Evolutionary conservation across 2,329 filamentous ascomycete species (phyloP).

Genomic region (Neobulgaria alba): DNA sequence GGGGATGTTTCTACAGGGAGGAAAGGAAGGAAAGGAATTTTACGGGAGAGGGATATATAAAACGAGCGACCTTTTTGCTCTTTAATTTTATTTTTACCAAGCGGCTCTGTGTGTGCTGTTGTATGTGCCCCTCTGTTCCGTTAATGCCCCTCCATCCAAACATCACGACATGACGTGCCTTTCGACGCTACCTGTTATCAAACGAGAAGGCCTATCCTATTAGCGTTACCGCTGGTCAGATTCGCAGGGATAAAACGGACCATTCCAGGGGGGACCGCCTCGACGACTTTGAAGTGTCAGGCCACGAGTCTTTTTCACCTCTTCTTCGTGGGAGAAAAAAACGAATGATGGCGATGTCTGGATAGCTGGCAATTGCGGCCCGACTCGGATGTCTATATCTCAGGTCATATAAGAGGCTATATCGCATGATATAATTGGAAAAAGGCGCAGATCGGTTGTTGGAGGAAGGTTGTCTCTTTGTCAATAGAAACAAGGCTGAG

Average conservation of each 20-base stretch:
- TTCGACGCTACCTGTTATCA: conserved; percentile 9
- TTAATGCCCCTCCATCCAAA: conserved; percentile 6
- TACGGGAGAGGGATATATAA: not conserved
- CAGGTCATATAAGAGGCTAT: not conserved
- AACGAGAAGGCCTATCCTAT: conserved; percentile 9
- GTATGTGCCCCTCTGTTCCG: conserved; percentile 4
- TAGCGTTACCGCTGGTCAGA: not conserved
- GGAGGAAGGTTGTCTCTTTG: not conserved
- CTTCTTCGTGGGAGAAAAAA: not conserved
- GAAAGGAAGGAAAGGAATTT: not conserved
- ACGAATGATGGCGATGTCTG: not conserved
- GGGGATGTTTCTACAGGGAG: not conserved
- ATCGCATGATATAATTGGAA: not conserved
- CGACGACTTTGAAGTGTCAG: not conserved
- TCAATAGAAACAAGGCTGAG: conserved; percentile 7
- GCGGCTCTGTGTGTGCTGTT: not conserved
- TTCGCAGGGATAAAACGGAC: conserved; percentile 3
- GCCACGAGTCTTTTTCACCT: conserved; percentile 2
- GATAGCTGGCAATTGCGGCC: not conserved
- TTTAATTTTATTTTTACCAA: too few species aligned
- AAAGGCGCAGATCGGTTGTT: not conserved
- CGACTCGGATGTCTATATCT: not conserved
- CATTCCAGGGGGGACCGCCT: not conserved
- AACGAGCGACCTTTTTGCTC: not conserved
- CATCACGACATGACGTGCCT: conserved; percentile 8